Conservation (phyloP, 371 early-diverging fungal genomes). For the Batkoa obscura region DNA sequence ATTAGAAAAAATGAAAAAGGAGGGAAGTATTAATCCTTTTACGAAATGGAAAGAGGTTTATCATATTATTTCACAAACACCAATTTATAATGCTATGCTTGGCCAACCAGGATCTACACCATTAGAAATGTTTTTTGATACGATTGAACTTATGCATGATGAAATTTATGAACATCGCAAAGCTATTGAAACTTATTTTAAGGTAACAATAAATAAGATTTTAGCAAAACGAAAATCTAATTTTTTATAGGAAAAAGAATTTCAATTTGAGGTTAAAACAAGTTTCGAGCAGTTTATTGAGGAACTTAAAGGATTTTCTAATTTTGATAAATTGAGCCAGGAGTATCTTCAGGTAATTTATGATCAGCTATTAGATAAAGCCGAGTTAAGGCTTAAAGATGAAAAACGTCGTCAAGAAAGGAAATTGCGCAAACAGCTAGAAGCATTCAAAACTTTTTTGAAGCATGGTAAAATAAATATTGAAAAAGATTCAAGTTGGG, state of each 20-base stretch:
- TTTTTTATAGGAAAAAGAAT: constrained; percentile 16
- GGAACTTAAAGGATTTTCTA: constrained; percentile 14
- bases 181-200: constrained; percentile 31
- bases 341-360: constrained; percentile 21
- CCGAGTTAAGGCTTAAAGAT: constrained; percentile 38
- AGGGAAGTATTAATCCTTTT: background rate
- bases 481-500: constrained; percentile 39
- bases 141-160: constrained; percentile 60
- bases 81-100: constrained; percentile 46
- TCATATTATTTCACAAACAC: constrained; percentile 47
- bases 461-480: constrained; percentile 42
- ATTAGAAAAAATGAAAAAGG: constrained; percentile 30
- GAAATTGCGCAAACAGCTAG: constrained; percentile 42
- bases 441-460: constrained; percentile 47
- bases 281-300: constrained; percentile 23
- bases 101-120: constrained; percentile 73
- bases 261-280: constrained; percentile 28
- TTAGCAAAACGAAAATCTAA: background rate
- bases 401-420: constrained; percentile 51
- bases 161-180: constrained; percentile 46
- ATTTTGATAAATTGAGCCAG: constrained; percentile 10
- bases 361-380: constrained; percentile 38
- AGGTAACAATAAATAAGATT: constrained; percentile 11
- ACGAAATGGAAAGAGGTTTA: constrained; percentile 62
- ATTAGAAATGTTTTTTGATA: constrained; percentile 81